Evolutionary conservation across 1,284 basidiomycete species (phyloP).

Genomic region (Anthracocystis panici-leucophaei): DNA sequence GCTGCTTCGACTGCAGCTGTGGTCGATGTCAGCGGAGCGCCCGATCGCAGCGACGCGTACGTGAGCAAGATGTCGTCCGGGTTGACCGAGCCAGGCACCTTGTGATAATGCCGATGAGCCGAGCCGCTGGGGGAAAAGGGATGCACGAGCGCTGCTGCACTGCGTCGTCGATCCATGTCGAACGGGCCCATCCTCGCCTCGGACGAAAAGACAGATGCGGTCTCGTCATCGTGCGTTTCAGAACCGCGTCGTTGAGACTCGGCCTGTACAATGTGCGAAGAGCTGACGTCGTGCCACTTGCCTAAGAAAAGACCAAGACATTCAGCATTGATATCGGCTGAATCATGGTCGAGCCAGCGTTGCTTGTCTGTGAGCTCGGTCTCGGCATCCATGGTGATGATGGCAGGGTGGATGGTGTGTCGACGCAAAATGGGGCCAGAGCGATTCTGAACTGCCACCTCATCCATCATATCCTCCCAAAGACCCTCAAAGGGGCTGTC

Average conservation of each 20-base stretch:
- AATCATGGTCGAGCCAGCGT: conserved; percentile 78
- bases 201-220: conserved; percentile 31
- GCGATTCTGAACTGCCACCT: conserved; percentile 71
- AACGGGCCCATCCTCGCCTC: conserved; percentile 33
- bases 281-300: conserved; percentile 52
- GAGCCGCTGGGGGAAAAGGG: conserved; percentile 38
- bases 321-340: conserved; percentile 79
- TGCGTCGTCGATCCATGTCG: conserved; percentile 41
- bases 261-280: conserved; percentile 41
- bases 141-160: conserved; percentile 29
- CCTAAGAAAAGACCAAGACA: conserved; percentile 72
- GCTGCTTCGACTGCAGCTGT: conserved; percentile 13
- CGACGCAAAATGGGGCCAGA: conserved; percentile 75
- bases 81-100: conserved; percentile 40
- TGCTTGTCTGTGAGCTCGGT: conserved; percentile 77
- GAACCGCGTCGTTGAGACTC: conserved; percentile 36
- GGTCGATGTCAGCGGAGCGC: conserved; percentile 40
- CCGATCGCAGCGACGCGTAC: conserved; percentile 52
- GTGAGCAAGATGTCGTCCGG: conserved; percentile 52
- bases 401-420: conserved; percentile 79
- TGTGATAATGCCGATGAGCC: conserved; percentile 32
- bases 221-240: conserved; percentile 35
- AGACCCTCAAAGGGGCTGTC: conserved; percentile 70
- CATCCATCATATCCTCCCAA: conserved; percentile 76
- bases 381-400: conserved; percentile 77